Percentiles rank a stretch among this genome's conserved stretches.
These are phyloP conservation scores for Fusarium nelsonii DNA, from an alignment of 2,329 filamentous ascomycete genomes.

Conservation along the genomic window DNA sequence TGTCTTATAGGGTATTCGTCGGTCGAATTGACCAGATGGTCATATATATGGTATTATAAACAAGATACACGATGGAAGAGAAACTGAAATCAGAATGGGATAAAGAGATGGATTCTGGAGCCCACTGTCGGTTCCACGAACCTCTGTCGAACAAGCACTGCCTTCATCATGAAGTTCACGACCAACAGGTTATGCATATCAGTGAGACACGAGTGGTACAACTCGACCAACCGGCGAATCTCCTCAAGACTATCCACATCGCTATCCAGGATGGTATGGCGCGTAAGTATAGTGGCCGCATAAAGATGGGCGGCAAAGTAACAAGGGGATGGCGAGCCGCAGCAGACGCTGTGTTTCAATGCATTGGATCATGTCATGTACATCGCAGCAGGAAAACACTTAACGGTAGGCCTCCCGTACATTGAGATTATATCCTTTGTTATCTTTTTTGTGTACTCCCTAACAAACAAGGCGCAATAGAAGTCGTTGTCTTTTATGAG, in stretches of 20 bases:
- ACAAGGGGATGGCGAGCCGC: not conserved
- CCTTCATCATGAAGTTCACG: constrained; percentile 8
- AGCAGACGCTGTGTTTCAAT: constrained; percentile 6
- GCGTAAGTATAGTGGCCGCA: constrained; percentile 16
- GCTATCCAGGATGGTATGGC: constrained; percentile 13
- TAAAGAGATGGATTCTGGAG: too few species aligned
- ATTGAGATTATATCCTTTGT: rapidly evolving
- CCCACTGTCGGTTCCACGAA: not conserved
- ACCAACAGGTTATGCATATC: constrained; percentile 6
- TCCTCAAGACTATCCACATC: constrained; percentile 4
- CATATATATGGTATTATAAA: not conserved
- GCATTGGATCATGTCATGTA: not conserved
- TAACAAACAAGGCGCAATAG: not conserved
- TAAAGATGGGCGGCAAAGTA: constrained; percentile 21
- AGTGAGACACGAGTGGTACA: not conserved
- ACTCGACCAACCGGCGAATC: constrained; percentile 1
- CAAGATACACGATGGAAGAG: too few species aligned
- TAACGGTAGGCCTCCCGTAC: constrained; percentile 1
- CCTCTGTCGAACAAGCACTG: constrained; percentile 6
- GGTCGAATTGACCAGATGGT: too few species aligned
- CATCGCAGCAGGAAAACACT: not conserved
- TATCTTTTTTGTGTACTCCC: not conserved
- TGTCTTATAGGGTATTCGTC: not conserved
- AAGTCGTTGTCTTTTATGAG: not conserved
- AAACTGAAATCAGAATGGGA: too few species aligned